Percentiles rank a stretch among this genome's conserved stretches.
Conservation (phyloP, 1,139 yeast species). For the Debaryomyces psychrophilus region DNA sequence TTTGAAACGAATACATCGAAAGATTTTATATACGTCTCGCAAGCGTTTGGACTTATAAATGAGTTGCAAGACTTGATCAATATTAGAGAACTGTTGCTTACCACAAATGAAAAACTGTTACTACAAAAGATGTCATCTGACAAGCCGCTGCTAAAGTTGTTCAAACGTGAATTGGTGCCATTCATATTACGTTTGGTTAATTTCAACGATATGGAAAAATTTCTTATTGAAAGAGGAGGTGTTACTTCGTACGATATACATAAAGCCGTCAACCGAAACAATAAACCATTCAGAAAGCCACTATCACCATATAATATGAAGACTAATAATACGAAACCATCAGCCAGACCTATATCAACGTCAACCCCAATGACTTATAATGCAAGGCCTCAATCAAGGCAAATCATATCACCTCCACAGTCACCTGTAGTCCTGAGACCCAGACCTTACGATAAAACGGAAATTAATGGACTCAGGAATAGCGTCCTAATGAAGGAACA, state of each 20-base stretch:
- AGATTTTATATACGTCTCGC: conserved; percentile 32
- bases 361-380: conserved; percentile 12
- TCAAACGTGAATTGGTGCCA: conserved; percentile 29
- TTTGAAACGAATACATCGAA: conserved; percentile 9
- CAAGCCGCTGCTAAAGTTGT: conserved; percentile 32
- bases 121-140: conserved; percentile 31
- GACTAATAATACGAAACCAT: conserved; percentile 1
- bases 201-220: conserved; percentile 24
- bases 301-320: conserved; percentile 9
- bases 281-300: conserved; percentile 9
- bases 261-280: conserved; percentile 8
- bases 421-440: conserved; percentile 6
- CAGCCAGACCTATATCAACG: conserved; percentile 10
- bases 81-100: conserved; percentile 24
- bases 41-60: conserved; percentile 29
- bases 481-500: conserved; percentile 16
- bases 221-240: conserved; percentile 30
- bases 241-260: conserved; percentile 19
- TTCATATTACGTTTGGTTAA: conserved; percentile 36
- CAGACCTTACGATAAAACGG: conserved; percentile 4
- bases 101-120: conserved; percentile 28
- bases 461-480: conserved; percentile 10
- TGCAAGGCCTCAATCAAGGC: conserved; percentile 5
- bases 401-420: conserved; percentile 9
- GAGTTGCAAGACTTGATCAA: conserved; percentile 31